Base-by-base conservation (phyloP, 2,329 filamentous ascomycete genomes). In the Sporothrix brasiliensis region DNA sequence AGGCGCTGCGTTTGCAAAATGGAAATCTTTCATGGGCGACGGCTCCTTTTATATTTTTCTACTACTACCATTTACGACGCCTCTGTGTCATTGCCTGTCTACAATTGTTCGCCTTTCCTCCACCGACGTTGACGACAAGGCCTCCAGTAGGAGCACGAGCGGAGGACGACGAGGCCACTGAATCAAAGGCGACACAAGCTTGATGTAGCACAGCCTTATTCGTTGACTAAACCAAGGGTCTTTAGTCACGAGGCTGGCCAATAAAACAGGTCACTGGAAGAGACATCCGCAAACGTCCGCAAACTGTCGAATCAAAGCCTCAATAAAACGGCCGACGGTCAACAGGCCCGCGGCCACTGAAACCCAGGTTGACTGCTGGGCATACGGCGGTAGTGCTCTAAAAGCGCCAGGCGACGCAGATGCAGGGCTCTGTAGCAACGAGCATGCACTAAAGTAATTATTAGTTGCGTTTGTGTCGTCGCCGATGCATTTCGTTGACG, bases 111-210 rank as follows among this genome's bases (percentile, higher is more conserved):
- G 58, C 41, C 21, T 41, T 58, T 58, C 19, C 14, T 34, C 30
- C 30, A 63, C 58, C 58, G 39, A 63, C 21, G 6, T 24, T 10
- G 41, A 21, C 9, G 39, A 21, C 39, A 63, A 63, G 58, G 58
- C 58, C 39, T 27, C 58, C 39, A 47, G 5, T 63, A 21, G 21
- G 34, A 47, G 54, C n/a, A 56, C 53, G 27, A 44, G 41, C 39
- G 4, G 58, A 27, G 11, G n/a, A 27, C 13, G 41, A 63, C 58
- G 39, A 63, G 58, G 39, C 58, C 58, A 47, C 14, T 39, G 39
- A 63, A 47, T 63, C n/a, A 63, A 63, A 63, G 58, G 58, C 58
- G 58, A 63, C 58, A 63, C 58, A 63, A 63, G 21, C 58, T 58
- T 41, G 39, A 24, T 2, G 39, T 63, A 27, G 58, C 58, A 63